phyloP scores from a whole-genome alignment of 2,329 filamentous ascomycete genomes.

The Xylariomycetidae sp. region DNA sequence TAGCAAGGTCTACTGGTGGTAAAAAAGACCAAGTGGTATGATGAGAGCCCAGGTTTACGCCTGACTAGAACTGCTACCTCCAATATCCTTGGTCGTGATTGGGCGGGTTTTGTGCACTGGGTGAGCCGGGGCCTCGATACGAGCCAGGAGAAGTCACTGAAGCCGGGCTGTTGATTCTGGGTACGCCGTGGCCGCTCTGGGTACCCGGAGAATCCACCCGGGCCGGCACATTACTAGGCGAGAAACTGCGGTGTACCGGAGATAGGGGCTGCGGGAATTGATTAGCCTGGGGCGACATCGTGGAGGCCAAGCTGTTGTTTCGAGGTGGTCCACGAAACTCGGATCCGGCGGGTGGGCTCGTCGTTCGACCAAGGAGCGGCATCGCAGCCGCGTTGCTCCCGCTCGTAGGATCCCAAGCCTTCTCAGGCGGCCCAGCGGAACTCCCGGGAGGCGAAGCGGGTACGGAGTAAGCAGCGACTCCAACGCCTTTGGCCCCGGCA shows the following conservation, averaged over 20 bases:
- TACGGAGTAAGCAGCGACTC: slow-evolving; percentile 28
- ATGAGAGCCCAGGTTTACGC: too few species aligned
- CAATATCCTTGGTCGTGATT: too few species aligned
- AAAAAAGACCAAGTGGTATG: too few species aligned
- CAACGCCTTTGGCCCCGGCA: slow-evolving; percentile 28
- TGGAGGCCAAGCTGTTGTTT: neutral
- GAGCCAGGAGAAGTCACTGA: too few species aligned
- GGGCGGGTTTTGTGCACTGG: too few species aligned
- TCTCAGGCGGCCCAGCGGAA: slow-evolving; percentile 22
- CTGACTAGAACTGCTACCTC: too few species aligned
- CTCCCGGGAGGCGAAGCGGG: slow-evolving; percentile 23
- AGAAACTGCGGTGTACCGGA: neutral
- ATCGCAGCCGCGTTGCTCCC: slow-evolving; percentile 9
- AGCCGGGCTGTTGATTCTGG: slow-evolving; percentile 22
- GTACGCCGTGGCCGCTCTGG: slow-evolving; percentile 4
- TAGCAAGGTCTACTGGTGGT: too few species aligned
- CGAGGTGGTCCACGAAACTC: too few species aligned
- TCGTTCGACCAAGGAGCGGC: slow-evolving; percentile 20
- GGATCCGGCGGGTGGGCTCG: neutral
- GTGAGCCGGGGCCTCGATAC: slow-evolving; percentile 9
- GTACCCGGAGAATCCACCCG: slow-evolving; percentile 1
- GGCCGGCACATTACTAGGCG: neutral
- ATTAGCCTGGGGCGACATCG: too few species aligned
- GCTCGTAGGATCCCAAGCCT: slow-evolving; percentile 22
- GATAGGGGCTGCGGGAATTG: too few species aligned